Percentiles rank a stretch among this genome's conserved stretches.
These are phyloP conservation scores for Bryum argenteum DNA, from an alignment of 225 moss, liverwort and hornwort genomes.

Conservation along the genomic window DNA sequence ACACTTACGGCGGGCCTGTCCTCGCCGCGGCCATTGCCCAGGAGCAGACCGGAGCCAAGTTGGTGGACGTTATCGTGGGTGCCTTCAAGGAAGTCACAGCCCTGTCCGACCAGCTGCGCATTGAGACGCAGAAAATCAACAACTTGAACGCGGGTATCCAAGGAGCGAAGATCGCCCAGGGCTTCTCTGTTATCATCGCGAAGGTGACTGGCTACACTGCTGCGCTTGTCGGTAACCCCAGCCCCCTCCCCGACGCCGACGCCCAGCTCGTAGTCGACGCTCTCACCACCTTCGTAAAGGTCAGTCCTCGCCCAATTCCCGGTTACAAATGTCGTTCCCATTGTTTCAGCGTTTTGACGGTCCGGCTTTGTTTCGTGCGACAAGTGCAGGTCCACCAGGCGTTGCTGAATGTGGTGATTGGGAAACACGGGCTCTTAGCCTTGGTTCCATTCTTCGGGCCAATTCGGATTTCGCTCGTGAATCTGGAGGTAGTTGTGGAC, in stretches of 20 bases:
- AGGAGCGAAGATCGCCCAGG: neutral
- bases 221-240: neutral
- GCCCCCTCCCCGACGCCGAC: neutral
- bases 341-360: no score
- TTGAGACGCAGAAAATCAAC: neutral
- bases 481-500: neutral
- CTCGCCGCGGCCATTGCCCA: neutral
- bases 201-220: neutral
- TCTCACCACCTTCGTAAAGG: constrained; percentile 23
- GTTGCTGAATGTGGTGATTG: constrained; percentile 24
- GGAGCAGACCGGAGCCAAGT: neutral
- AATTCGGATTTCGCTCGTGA: constrained; percentile 20
- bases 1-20: constrained; percentile 18
- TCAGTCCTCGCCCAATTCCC: neutral
- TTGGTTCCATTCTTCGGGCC: constrained; percentile 23
- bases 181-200: neutral
- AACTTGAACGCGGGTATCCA: neutral
- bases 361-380: neutral
- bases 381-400: constrained; percentile 26
- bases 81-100: constrained; percentile 13
- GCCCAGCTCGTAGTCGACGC: constrained; percentile 5
- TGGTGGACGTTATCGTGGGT: neutral
- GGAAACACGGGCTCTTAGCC: constrained; percentile 19
- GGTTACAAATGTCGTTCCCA: no score
- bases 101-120: constrained; percentile 10